Evolutionary conservation across 352 stramenopile species (phyloP), one percentile per base, ranked within the genome.

Genomic region (Phytophthora lateralis): DNA sequence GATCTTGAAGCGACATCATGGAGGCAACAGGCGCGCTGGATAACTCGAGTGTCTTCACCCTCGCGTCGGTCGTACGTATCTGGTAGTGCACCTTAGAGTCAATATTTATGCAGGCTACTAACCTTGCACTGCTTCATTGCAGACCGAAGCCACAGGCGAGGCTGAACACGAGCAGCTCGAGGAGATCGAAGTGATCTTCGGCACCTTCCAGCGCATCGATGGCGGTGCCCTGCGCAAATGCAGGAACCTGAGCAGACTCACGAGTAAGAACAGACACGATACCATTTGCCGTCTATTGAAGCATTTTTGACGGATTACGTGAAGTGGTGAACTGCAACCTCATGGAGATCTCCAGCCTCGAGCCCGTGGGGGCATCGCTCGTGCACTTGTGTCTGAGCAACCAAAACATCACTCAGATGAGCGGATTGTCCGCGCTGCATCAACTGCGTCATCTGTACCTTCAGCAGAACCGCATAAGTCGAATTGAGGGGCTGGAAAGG

Each of bases 151-250:
- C 14, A 86, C 76, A 5, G 86, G 85, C 35, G 76, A 91, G 73
- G 54, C 65, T 11, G 76, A 91, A 21, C 83, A 93, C 46, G 79
- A 81, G 17, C 56, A 63, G 10, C 46, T 97, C 21, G 62, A 82
- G 35, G 77, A 95, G 26, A 58, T 96, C 47, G 86, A 97, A 69
- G 72, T 96, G 34, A 95, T 96, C 61, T 96, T 97, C 52, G 81
- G 74, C 4, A 48, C 26, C 18, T 88, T 87, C 14, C 60, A 85
- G 29, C 69, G 73, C 15, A 66, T 95, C 39, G 72, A 80, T 7
- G 24, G 27, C 14, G 42, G 59, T 11, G 78, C 78, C 15, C 38
- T 94, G 14, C 71, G 60, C 7, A 69, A 71, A 26, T 93, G 81
- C 66, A 63, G 53, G 37, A 76, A 77, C 32, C 70, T 93, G 17